phyloP scores from a whole-genome alignment of 2,329 filamentous ascomycete species.

The Sporothrix brunneoviolacea region DNA sequence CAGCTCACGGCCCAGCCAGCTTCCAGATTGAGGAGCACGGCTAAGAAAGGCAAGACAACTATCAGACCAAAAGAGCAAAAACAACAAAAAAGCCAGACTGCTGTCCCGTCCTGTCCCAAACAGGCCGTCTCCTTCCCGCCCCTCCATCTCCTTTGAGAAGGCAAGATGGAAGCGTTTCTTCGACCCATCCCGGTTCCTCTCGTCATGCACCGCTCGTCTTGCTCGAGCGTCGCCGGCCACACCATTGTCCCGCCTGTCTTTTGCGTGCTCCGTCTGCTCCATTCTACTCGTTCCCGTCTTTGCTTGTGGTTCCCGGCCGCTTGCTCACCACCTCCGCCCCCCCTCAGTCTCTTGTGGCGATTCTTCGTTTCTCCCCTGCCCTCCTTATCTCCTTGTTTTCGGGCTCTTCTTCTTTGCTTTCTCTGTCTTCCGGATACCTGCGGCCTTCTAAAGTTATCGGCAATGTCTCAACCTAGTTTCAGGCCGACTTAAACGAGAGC shows the following conservation, averaged over 20 bases:
- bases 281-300: neutral
- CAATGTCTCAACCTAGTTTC: neutral
- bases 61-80: neutral
- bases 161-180: constrained; percentile 6
- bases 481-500: too few relatives aligned
- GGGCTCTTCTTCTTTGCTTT: neutral
- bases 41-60: neutral
- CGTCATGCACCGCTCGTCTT: neutral
- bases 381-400: neutral
- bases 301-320: neutral
- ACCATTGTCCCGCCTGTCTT: neutral
- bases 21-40: neutral
- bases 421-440: neutral
- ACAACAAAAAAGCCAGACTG: neutral
- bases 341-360: too few relatives aligned
- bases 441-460: neutral
- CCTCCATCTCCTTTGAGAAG: constrained; percentile 3
- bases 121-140: constrained; percentile 8
- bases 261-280: neutral
- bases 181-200: neutral
- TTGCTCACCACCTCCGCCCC: neutral
- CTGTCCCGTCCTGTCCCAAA: constrained; percentile 7
- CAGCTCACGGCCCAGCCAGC: neutral
- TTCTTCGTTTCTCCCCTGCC: too few relatives aligned
- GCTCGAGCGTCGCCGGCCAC: neutral